Base-by-base conservation (phyloP, 2,329 filamentous ascomycete genomes). In the Samsoniella hepiali region DNA sequence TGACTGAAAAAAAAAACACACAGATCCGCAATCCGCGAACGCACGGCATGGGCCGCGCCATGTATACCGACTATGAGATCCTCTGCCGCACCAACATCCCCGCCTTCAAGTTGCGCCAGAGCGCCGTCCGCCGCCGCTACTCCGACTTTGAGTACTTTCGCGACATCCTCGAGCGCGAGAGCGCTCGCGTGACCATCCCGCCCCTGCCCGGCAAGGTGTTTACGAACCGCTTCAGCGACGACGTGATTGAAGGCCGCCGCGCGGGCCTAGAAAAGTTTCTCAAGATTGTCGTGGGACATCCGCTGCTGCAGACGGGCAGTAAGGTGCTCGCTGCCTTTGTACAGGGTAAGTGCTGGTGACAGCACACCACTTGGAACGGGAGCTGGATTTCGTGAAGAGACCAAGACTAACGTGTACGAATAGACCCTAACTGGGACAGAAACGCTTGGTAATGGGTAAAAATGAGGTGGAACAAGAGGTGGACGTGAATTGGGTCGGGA, bases 41-140 rank as follows among this genome's bases (percentile, higher is more conserved):
- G 34, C 92, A 96, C 78, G 95, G 96, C 75, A 93, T 95, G 73
- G 94, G 93, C 68, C 91, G 95, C 70, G 87, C 88, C 80, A 97
- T 97, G 93, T 98, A 98, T 82, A 99, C 95, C 62, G 95, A 96
- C 79, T 99, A 98, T 83, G 93, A 98, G 78, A 97, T 99, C 74
- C 85, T 96, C 71, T 97, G 95, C 82, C 89, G 91, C 72, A 99
- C 95, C 79, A 99, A 99, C 81, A 99, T 99, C 74, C 95, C 95
- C 64, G 93, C 95, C 71, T 99, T 99, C 85, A 98, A 98, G 82
- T 88, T 97, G 71, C 92, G 93, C 69, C 86, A 91, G 75, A 93
- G 88, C 68, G 87, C 88, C 69, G 95, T 99, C 66, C 92, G 93
- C 69, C 88, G 95, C 67, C 91, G 95, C 59, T 99, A 99, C 82